These are phyloP conservation scores for Cinnamomum micranthum DNA, from an alignment of 164 flowering plant genomes.

Conservation along the genomic window DNA sequence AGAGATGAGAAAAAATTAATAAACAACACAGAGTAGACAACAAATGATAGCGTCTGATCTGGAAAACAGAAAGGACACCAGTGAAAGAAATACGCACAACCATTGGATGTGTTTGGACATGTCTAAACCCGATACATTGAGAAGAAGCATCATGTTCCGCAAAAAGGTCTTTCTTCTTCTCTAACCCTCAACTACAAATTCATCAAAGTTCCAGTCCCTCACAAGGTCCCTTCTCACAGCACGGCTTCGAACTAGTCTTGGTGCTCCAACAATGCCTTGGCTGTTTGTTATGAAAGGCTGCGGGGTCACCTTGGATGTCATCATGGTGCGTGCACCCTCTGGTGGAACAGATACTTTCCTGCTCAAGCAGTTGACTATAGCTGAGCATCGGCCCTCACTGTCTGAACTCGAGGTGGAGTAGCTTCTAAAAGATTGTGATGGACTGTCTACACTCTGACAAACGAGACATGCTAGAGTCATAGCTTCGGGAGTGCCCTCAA, in stretches of 20 bases:
- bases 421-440: constrained; percentile 88
- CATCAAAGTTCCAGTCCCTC: constrained; percentile 88
- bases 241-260: constrained; percentile 72
- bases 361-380: constrained; percentile 55
- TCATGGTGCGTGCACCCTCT: constrained; percentile 20
- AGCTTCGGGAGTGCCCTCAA: not conserved
- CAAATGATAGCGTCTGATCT: not conserved
- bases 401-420: constrained; percentile 86
- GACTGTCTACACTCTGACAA: constrained; percentile 81
- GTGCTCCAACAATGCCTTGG: constrained; percentile 45
- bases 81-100: not conserved
- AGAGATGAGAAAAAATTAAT: not conserved
- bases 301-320: constrained; percentile 78
- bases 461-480: constrained; percentile 92
- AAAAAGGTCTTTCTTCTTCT: not conserved
- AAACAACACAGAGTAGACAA: not conserved
- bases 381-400: constrained; percentile 72
- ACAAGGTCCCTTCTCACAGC: constrained; percentile 89
- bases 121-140: not conserved
- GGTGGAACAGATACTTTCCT: constrained; percentile 35
- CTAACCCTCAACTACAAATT: constrained; percentile 47
- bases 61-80: not conserved
- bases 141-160: not conserved
- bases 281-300: constrained; percentile 43
- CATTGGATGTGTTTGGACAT: not conserved